phyloP scores from a whole-genome alignment of 1,284 basidiomycete species.

The Moesziomyces globuligerus region DNA sequence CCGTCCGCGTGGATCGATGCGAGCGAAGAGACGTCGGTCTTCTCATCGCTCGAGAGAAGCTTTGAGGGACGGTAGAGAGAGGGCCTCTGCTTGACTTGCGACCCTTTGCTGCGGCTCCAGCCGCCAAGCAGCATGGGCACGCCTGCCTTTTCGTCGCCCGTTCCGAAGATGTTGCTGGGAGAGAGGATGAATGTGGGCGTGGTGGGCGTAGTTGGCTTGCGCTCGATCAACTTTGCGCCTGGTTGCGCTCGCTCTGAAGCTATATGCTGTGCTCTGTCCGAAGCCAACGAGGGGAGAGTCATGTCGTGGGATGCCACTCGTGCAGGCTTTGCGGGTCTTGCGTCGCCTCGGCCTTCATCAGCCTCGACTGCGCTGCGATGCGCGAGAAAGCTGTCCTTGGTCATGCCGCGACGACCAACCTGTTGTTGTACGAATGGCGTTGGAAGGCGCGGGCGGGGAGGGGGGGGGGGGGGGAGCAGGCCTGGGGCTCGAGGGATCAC shows the following conservation, averaged over 20 bases:
- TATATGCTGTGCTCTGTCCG: neutral
- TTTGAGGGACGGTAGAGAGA: slow-evolving; percentile 17
- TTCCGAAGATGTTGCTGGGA: slow-evolving; percentile 2
- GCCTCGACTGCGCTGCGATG: slow-evolving; percentile 1
- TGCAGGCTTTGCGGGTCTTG: slow-evolving; percentile 7
- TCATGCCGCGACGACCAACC: slow-evolving; percentile 2
- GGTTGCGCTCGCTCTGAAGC: neutral
- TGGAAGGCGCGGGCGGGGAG: too few species aligned
- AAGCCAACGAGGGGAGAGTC: neutral
- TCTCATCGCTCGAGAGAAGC: slow-evolving; percentile 18
- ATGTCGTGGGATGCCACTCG: slow-evolving; percentile 9
- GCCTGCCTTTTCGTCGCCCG: slow-evolving; percentile 6
- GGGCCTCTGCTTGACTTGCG: slow-evolving; percentile 22
- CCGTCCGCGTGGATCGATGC: slow-evolving; percentile 6
- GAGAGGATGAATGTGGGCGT: slow-evolving; percentile 23
- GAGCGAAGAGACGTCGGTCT: slow-evolving; percentile 24
- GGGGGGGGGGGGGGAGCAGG: too few species aligned
- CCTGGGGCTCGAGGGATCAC: too few species aligned
- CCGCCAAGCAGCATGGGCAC: slow-evolving; percentile 27
- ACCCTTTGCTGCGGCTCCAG: slow-evolving; percentile 19
- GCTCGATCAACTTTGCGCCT: slow-evolving; percentile 6
- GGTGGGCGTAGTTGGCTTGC: slow-evolving; percentile 15
- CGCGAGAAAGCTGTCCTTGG: neutral
- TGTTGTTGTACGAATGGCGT: too few species aligned
- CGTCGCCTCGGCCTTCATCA: neutral